Percentiles rank a stretch among this genome's conserved stretches.
Evolutionary conservation across 108 stramenopile genomes (phyloP).

Genomic region (Poteriospumella lacustris): DNA sequence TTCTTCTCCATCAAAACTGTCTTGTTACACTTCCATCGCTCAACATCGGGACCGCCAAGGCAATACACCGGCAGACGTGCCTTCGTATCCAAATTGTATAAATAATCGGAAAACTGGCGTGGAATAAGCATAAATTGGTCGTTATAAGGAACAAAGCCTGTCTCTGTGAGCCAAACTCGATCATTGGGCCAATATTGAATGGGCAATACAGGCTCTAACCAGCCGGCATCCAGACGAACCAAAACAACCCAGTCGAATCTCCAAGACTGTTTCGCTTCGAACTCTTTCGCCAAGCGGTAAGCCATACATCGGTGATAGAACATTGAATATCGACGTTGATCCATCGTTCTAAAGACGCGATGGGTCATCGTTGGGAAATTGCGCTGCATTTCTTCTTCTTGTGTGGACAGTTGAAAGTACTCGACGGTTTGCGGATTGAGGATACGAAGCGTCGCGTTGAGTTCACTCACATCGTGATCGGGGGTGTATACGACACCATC

Average conservation of each 20-base stretch:
- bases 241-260: background rate
- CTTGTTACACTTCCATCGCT: background rate
- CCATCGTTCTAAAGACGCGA: background rate
- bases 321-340: background rate
- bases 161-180: background rate
- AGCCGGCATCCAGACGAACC: background rate
- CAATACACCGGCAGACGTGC: background rate
- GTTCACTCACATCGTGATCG: background rate
- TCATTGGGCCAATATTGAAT: background rate
- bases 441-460: background rate
- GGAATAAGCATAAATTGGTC: background rate
- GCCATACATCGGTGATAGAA: background rate
- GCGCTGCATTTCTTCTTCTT: background rate
- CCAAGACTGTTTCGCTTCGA: background rate
- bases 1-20: background rate
- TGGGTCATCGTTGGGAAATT: background rate
- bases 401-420: background rate
- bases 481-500: background rate
- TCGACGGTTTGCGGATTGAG: background rate
- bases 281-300: background rate
- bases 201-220: background rate
- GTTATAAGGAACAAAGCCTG: background rate
- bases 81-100: background rate
- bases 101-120: background rate
- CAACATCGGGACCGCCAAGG: background rate